These are phyloP conservation scores for Isochrysis galbana DNA, from an alignment of 78 protist genomes.

Conservation along the genomic window DNA sequence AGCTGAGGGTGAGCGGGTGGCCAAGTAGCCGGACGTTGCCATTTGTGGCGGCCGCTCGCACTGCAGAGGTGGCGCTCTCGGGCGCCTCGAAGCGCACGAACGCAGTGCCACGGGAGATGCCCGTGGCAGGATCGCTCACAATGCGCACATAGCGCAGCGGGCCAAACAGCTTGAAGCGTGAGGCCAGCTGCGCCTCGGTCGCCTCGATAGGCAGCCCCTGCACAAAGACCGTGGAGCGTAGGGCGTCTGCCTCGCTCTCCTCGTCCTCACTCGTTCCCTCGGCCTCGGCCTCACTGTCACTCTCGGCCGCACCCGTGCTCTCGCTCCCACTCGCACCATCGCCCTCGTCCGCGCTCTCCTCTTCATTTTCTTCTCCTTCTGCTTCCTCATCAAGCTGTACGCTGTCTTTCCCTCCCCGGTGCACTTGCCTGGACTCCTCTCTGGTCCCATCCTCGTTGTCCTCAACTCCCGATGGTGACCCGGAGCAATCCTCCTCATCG, in stretches of 20 bases:
- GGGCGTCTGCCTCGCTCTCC: not conserved
- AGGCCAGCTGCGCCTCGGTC: not conserved
- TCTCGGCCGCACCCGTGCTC: not conserved
- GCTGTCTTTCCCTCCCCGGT: too few species aligned
- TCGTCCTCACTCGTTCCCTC: not conserved
- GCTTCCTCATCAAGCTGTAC: not conserved
- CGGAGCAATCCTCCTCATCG: too few species aligned
- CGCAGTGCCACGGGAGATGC: conserved; percentile 2
- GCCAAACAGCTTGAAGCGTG: not conserved
- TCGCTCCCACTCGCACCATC: not conserved
- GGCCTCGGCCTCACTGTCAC: not conserved
- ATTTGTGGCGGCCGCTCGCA: not conserved
- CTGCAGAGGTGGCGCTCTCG: not conserved
- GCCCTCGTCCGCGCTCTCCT: not conserved
- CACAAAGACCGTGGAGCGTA: not conserved
- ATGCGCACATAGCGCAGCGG: not conserved
- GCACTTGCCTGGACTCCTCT: too few species aligned
- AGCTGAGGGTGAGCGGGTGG: not conserved
- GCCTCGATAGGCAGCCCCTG: not conserved
- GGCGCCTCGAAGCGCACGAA: not conserved
- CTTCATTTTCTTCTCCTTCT: not conserved
- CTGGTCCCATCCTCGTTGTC: not conserved
- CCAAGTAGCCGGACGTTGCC: not conserved
- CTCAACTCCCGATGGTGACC: too few species aligned
- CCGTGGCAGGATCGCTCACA: not conserved